Base-by-base conservation (phyloP, 495 filamentous ascomycete genomes). In the Neurospora hispaniola region DNA sequence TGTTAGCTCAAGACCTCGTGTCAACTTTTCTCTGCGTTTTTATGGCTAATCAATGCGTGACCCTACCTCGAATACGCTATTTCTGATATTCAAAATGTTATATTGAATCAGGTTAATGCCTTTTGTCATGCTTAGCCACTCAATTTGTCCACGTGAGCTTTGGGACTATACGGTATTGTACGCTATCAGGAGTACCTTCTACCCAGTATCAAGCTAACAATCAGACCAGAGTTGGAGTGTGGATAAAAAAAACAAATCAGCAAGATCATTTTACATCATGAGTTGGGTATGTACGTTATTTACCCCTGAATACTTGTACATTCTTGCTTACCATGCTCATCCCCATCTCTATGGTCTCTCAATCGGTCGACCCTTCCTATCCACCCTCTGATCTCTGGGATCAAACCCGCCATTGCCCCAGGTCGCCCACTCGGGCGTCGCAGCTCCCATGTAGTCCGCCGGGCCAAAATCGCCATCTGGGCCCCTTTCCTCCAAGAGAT, bases 341-440 rank as follows among this genome's bases (percentile, higher is more conserved):
- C 46, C 46, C 11, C 11, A 54, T 14, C 46, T 54, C 69, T 78
- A 80, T 20, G 71, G 73, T 39, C 73, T 74, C 59, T 82, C 84
- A 18, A 86, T 84, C 69, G 82, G 82, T 70, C 81, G 78, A 2
- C 94, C 93, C 81, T 96, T 97, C 72, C 88, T 86, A 79, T 92
- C 89, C 41, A 97, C 93, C 74, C 95, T 89, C 82, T 90, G 86
- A 83, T 98, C 95, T 54, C 91, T 86, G 2, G 95, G 95, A 84
- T 98, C 92, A 79, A 98, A 98, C 2, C 95, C 95, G 3, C 95
- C 94, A 69, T 92, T 90, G 0, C 95, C 95, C 92, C 93, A 98
- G n/a, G 88, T 88, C 27, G 95, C 95, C 95, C 95, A 98, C 76
- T 96, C 92, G 12, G 93, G 92, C 5, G 95, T 98, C 73, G 87